Percentiles rank a stretch among this genome's conserved stretches.
Conservation (phyloP, 1,284 basidiomycete genomes). For the Leccinum cinnamomeum region DNA sequence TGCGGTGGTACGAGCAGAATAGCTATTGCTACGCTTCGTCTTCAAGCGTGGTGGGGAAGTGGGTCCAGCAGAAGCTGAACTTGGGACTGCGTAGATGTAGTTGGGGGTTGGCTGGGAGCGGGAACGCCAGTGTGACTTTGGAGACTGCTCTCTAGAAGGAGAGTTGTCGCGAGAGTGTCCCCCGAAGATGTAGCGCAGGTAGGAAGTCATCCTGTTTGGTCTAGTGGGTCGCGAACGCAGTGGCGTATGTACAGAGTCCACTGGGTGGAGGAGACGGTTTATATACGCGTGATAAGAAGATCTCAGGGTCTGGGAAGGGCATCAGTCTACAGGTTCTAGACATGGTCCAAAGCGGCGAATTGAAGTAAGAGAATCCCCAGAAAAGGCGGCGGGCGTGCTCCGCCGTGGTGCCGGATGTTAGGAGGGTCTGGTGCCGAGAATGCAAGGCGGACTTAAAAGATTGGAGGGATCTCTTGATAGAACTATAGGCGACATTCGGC, state of each 20-base stretch:
- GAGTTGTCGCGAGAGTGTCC: constrained; percentile 31
- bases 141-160: constrained; percentile 25
- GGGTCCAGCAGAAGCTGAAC: constrained; percentile 20
- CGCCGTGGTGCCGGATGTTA: constrained; percentile 15
- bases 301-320: constrained; percentile 24
- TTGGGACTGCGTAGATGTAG: constrained; percentile 31
- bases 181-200: constrained; percentile 37
- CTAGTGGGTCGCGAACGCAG: constrained; percentile 17
- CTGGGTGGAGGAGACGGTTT: constrained; percentile 17
- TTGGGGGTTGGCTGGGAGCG: constrained; percentile 31
- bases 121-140: constrained; percentile 33
- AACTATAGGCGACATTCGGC: constrained; percentile 10
- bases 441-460: constrained; percentile 12
- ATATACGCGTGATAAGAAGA: constrained; percentile 27
- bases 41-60: constrained; percentile 33
- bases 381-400: constrained; percentile 22
- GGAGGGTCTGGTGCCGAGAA: constrained; percentile 26
- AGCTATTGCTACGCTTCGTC: constrained; percentile 37
- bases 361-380: constrained; percentile 38
- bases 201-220: constrained; percentile 32
- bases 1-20: constrained; percentile 30
- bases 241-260: constrained; percentile 19
- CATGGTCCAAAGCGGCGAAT: constrained; percentile 18
- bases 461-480: constrained; percentile 15
- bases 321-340: constrained; percentile 22